These are phyloP conservation scores for Trichaptum fuscoviolaceum DNA, from an alignment of 768 basidiomycete genomes.

Conservation along the genomic window DNA sequence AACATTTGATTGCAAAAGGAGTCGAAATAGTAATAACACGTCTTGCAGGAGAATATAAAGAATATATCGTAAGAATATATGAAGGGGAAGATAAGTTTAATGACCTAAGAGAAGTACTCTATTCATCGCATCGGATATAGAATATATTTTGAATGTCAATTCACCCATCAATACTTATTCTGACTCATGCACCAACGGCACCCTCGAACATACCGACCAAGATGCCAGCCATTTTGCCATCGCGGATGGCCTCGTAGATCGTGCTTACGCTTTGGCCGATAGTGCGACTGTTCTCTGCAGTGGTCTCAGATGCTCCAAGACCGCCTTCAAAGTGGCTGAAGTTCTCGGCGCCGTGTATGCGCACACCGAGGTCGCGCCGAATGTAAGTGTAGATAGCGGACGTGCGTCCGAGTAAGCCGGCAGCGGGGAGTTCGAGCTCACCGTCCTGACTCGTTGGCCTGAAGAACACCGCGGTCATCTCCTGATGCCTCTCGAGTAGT, in stretches of 20 bases:
- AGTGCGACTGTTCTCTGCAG: constrained; percentile 17
- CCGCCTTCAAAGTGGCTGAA: constrained; percentile 54
- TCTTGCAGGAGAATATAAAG: too few species aligned
- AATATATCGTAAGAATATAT: too few species aligned
- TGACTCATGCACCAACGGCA: background rate
- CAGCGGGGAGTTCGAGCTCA: constrained; percentile 63
- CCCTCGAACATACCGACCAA: constrained; percentile 45
- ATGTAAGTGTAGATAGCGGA: constrained; percentile 75
- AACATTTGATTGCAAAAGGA: too few species aligned
- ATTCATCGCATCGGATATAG: background rate
- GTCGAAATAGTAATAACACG: too few species aligned
- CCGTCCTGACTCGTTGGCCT: constrained; percentile 20
- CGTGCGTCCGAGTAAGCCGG: constrained; percentile 60
- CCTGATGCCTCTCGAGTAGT: constrained; percentile 19
- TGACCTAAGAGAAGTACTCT: background rate
- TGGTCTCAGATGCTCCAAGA: constrained; percentile 59
- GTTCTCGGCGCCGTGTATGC: constrained; percentile 79
- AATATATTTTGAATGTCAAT: background rate
- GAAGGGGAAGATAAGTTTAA: background rate
- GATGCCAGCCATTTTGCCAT: constrained; percentile 60
- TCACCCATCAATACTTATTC: background rate
- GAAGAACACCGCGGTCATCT: constrained; percentile 25
- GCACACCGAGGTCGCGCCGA: constrained; percentile 59
- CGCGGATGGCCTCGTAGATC: constrained; percentile 76
- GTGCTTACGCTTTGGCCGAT: constrained; percentile 66